These are phyloP conservation scores for Elaphomyces granulatus DNA, from an alignment of 495 filamentous ascomycete genomes.

Conservation along the genomic window DNA sequence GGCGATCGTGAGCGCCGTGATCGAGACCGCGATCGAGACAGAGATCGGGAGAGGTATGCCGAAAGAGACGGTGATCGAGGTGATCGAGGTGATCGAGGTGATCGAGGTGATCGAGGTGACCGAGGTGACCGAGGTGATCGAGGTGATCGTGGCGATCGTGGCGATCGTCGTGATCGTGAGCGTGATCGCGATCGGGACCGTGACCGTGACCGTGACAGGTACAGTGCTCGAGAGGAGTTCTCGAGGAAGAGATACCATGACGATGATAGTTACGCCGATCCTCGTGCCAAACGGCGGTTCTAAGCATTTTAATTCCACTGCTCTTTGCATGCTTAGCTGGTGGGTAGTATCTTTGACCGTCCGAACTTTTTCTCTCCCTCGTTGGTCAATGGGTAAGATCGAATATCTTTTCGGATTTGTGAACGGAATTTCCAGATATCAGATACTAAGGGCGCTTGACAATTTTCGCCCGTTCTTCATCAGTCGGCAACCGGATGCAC, in stretches of 20 bases:
- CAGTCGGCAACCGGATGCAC: too few species aligned
- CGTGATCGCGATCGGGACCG: conserved; percentile 43
- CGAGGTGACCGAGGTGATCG: too few species aligned
- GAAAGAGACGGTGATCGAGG: conserved; percentile 35
- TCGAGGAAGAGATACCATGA: conserved; percentile 44
- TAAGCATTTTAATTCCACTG: conserved; percentile 27
- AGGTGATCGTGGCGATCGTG: too few species aligned
- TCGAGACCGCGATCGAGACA: conserved; percentile 45
- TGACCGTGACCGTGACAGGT: conserved; percentile 32
- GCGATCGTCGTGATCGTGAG: too few species aligned
- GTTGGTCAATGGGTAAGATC: conserved; percentile 51
- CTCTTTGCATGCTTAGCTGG: conserved; percentile 28
- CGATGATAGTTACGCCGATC: conserved; percentile 56
- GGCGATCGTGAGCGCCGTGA: conserved; percentile 41
- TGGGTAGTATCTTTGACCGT: conserved; percentile 35
- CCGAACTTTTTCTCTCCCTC: conserved; percentile 29
- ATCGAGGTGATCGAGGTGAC: conserved; percentile 40
- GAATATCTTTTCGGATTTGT: conserved; percentile 5
- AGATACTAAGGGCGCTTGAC: too few species aligned
- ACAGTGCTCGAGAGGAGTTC: conserved; percentile 47
- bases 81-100: conserved; percentile 37
- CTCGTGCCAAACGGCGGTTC: conserved; percentile 66
- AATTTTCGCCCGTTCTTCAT: too few species aligned
- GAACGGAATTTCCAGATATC: too few species aligned
- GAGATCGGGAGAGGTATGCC: conserved; percentile 36